Evolutionary conservation across 208 protist species (phyloP).

Genomic region (Wallacemonas sp.): DNA sequence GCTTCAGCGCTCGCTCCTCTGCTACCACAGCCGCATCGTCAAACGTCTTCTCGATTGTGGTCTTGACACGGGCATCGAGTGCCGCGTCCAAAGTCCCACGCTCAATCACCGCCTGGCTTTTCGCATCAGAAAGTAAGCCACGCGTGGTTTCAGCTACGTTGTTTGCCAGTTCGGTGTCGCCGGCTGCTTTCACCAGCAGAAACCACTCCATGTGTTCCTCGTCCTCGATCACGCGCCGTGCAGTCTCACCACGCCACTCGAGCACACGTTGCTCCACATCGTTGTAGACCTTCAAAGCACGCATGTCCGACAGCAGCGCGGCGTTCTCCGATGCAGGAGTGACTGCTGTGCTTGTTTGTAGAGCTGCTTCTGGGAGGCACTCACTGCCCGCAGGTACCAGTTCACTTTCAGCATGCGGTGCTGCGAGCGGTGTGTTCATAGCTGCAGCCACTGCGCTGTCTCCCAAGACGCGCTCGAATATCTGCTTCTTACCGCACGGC

Average conservation of each 20-base stretch:
- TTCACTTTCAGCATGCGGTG: not conserved
- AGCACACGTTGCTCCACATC: not conserved
- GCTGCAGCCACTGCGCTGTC: not conserved
- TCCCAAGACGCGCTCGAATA: constrained; percentile 20
- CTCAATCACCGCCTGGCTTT: not conserved
- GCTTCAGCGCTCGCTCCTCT: not conserved
- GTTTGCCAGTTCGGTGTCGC: not conserved
- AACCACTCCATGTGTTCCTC: not conserved
- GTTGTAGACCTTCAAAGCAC: not conserved
- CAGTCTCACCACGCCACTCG: not conserved
- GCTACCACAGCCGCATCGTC: not conserved
- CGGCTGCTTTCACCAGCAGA: not conserved
- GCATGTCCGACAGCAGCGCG: not conserved
- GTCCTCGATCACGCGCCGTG: not conserved
- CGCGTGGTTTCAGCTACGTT: not conserved
- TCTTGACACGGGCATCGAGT: not conserved
- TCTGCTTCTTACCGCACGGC: constrained; percentile 53
- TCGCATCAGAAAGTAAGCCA: not conserved
- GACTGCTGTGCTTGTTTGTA: not conserved
- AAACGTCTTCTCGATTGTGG: not conserved
- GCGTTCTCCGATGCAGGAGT: not conserved
- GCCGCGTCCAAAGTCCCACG: not conserved
- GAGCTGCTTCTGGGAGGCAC: too few relatives aligned
- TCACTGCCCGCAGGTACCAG: not conserved
- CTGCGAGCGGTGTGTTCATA: not conserved